These are phyloP conservation scores for Plasmodium cynomolgi DNA, from an alignment of 169 alveolate species.

Conservation along the genomic window DNA sequence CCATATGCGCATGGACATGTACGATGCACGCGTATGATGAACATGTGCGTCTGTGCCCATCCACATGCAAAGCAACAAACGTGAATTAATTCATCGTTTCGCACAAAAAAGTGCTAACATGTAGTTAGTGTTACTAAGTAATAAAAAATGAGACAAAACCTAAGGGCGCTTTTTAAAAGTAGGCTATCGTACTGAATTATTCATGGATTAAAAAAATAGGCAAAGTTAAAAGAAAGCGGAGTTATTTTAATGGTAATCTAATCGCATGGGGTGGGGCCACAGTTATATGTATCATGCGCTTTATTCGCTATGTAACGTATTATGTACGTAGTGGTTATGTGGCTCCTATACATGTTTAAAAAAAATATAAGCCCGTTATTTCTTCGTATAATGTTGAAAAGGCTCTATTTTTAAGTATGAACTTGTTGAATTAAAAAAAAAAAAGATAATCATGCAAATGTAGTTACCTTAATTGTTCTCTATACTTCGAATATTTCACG, in stretches of 20 bases:
- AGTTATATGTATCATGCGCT: not conserved
- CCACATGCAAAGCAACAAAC: not conserved
- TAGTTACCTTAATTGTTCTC: not conserved
- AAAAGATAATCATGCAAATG: not conserved
- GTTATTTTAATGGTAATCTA: not conserved
- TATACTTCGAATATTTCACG: not conserved
- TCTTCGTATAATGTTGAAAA: not conserved
- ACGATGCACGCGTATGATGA: no score
- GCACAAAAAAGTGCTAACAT: not conserved
- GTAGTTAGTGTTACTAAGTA: conserved; percentile 5
- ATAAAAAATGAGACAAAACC: not conserved
- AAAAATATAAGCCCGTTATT: not conserved
- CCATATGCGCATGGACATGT: not conserved
- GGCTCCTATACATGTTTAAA: not conserved
- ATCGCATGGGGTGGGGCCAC: not conserved
- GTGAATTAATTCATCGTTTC: conserved; percentile 2
- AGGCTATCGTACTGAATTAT: not conserved
- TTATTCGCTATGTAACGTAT: not conserved
- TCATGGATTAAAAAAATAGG: not conserved
- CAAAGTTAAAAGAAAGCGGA: not conserved
- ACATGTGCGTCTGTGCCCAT: conserved; percentile 2
- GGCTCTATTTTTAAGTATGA: not conserved
- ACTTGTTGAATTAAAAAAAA: not conserved
- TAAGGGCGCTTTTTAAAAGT: not conserved
- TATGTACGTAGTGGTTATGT: not conserved